Evolutionary conservation across 257 asterid species (phyloP).

Genomic region (Agastache rugosa): DNA sequence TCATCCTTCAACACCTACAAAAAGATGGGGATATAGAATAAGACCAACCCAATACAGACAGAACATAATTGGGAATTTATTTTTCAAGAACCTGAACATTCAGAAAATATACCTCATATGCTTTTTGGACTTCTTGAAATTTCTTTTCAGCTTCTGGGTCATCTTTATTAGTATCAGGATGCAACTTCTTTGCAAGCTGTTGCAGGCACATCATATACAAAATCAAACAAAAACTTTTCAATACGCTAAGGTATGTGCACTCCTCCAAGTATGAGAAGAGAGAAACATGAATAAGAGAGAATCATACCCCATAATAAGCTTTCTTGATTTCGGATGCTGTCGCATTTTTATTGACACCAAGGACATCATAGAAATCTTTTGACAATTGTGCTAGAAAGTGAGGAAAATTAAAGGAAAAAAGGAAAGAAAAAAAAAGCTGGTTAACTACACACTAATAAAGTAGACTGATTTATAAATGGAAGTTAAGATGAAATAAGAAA

Average conservation of each 20-base stretch:
- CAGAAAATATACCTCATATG: constrained; percentile 70
- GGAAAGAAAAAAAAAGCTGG: background rate
- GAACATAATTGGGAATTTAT: constrained; percentile 1
- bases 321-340: constrained; percentile 85
- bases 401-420: background rate
- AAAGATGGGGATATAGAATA: constrained; percentile 20
- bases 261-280: background rate
- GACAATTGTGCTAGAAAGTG: constrained; percentile 52
- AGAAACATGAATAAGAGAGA: background rate
- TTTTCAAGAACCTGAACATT: constrained; percentile 11
- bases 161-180: constrained; percentile 89
- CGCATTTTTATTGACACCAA: constrained; percentile 75
- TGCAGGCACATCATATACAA: constrained; percentile 30
- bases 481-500: background rate
- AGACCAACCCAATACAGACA: constrained; percentile 1
- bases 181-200: constrained; percentile 91
- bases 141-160: constrained; percentile 87
- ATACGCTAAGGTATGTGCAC: background rate
- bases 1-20: constrained; percentile 91
- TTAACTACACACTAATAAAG: background rate
- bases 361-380: constrained; percentile 77
- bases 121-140: constrained; percentile 91
- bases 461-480: constrained; percentile 9
- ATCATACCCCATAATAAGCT: constrained; percentile 78
- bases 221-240: constrained; percentile 5